A percentile compares a stretch with the other conserved stretches of the same genome.
Evolutionary conservation across 306 rosid species (phyloP).

Genomic region (Begonia fuchsioides): DNA sequence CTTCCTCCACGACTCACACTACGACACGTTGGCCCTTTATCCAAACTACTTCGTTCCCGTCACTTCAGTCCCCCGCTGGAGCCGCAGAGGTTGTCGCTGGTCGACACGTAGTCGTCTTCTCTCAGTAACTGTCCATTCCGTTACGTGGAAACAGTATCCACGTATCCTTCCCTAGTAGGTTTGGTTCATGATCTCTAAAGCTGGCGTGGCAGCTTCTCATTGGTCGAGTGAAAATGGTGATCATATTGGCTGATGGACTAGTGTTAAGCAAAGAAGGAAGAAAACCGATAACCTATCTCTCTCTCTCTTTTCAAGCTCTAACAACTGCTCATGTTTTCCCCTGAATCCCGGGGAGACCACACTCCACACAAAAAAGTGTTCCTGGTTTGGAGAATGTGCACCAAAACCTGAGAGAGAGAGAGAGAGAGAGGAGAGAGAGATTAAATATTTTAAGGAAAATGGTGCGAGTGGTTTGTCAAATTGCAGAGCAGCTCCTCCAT

Average conservation of each 20-base stretch:
- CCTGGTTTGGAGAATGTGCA: too few species aligned
- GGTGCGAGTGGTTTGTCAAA: conserved; percentile 8
- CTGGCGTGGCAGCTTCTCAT: conserved; percentile 5
- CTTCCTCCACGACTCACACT: conserved; percentile 8
- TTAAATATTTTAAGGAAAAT: conserved; percentile 18
- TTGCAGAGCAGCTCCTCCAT: conserved; percentile 10
- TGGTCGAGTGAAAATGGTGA: neutral
- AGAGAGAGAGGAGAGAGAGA: conserved; percentile 5
- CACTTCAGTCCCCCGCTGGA: neutral
- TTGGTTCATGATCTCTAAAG: conserved; percentile 2
- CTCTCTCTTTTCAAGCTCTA: conserved; percentile 34
- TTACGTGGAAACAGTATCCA: conserved; percentile 22
- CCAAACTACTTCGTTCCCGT: neutral
- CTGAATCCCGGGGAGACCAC: conserved; percentile 82
- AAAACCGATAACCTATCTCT: conserved; percentile 5
- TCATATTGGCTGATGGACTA: too few species aligned
- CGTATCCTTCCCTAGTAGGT: conserved; percentile 13
- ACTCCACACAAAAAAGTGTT: conserved; percentile 2
- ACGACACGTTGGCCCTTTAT: neutral
- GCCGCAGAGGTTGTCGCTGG: too few species aligned
- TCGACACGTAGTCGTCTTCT: neutral
- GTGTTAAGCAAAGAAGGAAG: neutral
- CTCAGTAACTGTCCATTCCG: neutral
- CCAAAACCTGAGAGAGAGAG: too few species aligned
- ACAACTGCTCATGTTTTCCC: conserved; percentile 50